Evolutionary conservation across 371 early-diverging fungal species (phyloP).

Genomic region (Batkoa obscura): DNA sequence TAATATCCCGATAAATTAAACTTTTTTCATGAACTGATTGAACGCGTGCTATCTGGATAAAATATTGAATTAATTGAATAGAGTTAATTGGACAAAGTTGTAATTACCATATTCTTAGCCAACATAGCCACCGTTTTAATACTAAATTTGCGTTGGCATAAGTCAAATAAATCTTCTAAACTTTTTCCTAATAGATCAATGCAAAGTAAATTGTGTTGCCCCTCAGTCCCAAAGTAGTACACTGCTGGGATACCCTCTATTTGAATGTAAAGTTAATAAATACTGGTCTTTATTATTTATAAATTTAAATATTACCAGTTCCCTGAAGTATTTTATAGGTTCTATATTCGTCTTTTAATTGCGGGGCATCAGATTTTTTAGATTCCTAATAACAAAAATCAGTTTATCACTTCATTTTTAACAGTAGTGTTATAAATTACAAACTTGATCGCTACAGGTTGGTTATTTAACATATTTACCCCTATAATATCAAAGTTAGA

Average conservation of each 20-base stretch:
- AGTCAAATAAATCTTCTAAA: conserved; percentile 93
- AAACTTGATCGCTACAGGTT: conserved; percentile 82
- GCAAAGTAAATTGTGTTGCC: conserved; percentile 85
- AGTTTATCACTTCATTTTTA: background rate
- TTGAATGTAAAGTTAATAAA: background rate
- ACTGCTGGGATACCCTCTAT: conserved; percentile 69
- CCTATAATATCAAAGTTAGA: conserved; percentile 14
- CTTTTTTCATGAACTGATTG: conserved; percentile 93
- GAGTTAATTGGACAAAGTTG: background rate
- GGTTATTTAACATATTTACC: conserved; percentile 52
- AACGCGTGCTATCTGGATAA: conserved; percentile 51
- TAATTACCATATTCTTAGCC: conserved; percentile 84
- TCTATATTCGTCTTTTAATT: conserved; percentile 80
- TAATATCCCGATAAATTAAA: conserved; percentile 97
- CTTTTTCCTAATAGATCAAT: conserved; percentile 97
- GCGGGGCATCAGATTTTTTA: conserved; percentile 83
- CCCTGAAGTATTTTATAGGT: conserved; percentile 75
- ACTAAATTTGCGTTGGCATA: conserved; percentile 76
- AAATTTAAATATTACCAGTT: conserved; percentile 23
- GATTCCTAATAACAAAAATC: conserved; percentile 33
- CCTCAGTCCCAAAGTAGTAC: conserved; percentile 93
- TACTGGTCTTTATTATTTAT: too few species aligned
- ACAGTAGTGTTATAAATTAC: conserved; percentile 4
- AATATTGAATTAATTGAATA: background rate
- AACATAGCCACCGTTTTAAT: conserved; percentile 91